Conservation (phyloP, 495 filamentous ascomycete species). For the Neurospora sp. region DNA sequence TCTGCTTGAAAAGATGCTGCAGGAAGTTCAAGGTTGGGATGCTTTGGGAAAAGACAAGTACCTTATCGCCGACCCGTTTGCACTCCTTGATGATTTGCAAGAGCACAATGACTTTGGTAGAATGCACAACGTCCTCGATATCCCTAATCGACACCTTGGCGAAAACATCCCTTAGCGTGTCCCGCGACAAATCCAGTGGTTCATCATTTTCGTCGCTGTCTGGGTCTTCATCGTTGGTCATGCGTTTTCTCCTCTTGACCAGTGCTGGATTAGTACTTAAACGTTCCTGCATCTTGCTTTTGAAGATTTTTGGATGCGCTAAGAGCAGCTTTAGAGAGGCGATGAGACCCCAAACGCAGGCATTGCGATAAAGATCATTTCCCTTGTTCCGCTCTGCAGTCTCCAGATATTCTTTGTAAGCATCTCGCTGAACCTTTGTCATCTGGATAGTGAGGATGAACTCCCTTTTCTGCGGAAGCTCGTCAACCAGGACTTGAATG, state of each 20-base stretch:
- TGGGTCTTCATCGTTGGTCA: conserved; percentile 2
- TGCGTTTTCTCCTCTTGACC: not conserved
- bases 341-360: conserved; percentile 26
- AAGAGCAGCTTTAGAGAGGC: conserved; percentile 54
- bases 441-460: conserved; percentile 69
- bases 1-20: conserved; percentile 38
- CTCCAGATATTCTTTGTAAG: conserved; percentile 53
- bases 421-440: conserved; percentile 51
- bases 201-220: conserved; percentile 17
- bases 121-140: conserved; percentile 32
- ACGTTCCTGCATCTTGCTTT: conserved; percentile 36
- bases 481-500: conserved; percentile 51
- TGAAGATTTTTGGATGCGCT: conserved; percentile 63
- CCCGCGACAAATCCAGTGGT: conserved; percentile 15
- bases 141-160: conserved; percentile 14
- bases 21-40: conserved; percentile 61
- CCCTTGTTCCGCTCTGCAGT: not conserved
- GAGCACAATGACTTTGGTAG: conserved; percentile 58
- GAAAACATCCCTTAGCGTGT: conserved; percentile 26
- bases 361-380: not conserved
- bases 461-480: conserved; percentile 65
- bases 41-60: conserved; percentile 73
- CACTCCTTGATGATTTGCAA: conserved; percentile 55
- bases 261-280: not conserved
- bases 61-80: conserved; percentile 52